Evolutionary conservation across 228 moss, liverwort and hornwort genomes (phyloP).

Genomic region (Sphagnum magellanicum): DNA sequence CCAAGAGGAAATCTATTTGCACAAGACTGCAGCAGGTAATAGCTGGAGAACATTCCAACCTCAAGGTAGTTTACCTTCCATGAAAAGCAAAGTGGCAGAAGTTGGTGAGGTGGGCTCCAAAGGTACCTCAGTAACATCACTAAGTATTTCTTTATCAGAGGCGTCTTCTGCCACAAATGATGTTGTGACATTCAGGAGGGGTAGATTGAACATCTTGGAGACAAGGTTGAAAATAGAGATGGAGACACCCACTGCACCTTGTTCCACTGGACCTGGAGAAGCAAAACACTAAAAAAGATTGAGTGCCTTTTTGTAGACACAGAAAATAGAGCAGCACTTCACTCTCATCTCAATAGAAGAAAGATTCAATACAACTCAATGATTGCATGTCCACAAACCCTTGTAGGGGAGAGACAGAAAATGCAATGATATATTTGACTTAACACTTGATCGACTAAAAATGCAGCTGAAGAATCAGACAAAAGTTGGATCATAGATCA

Average conservation of each 20-base stretch:
- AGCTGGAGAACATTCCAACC: too few relatives aligned
- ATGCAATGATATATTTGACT: too few relatives aligned
- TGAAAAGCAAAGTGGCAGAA: slow-evolving; percentile 15
- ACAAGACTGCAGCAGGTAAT: neutral
- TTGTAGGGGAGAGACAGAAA: too few relatives aligned
- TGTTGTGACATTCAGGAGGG: slow-evolving; percentile 89
- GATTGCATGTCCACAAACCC: too few relatives aligned
- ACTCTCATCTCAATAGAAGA: too few relatives aligned
- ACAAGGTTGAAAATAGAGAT: slow-evolving; percentile 84
- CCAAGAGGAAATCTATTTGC: neutral
- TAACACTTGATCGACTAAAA: too few relatives aligned
- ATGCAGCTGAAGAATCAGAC: too few relatives aligned
- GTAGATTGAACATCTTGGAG: slow-evolving; percentile 96
- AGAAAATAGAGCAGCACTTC: too few relatives aligned
- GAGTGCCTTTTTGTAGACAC: neutral
- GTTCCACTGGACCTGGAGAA: slow-evolving; percentile 73
- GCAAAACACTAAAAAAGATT: neutral
- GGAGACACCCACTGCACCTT: slow-evolving; percentile 89
- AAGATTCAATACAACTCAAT: too few relatives aligned
- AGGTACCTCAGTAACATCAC: slow-evolving; percentile 8
- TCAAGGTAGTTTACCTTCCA: slow-evolving; percentile 21
- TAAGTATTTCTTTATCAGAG: slow-evolving; percentile 27
- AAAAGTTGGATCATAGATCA: too few relatives aligned
- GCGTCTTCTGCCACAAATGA: slow-evolving; percentile 93
- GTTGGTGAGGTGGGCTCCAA: slow-evolving; percentile 20